A percentile compares a stretch with the other conserved stretches of the same genome.
These are phyloP conservation scores for Ampelomyces quisqualis DNA, from an alignment of 2,329 filamentous ascomycete species.

Conservation along the genomic window DNA sequence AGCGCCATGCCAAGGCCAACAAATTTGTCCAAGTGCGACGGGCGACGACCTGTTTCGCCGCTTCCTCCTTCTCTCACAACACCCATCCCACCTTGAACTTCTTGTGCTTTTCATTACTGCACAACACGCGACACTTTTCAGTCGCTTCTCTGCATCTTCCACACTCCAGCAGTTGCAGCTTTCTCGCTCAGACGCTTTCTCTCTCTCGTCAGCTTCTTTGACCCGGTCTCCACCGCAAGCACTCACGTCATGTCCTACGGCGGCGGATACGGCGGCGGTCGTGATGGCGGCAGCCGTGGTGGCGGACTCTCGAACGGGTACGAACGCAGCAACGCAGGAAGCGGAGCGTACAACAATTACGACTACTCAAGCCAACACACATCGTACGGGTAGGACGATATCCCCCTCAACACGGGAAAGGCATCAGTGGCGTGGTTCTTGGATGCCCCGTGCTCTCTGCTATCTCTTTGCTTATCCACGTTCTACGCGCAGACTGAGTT, in stretches of 20 bases:
- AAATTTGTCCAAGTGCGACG: constrained; percentile 27
- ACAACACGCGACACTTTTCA: constrained; percentile 24
- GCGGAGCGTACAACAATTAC: constrained; percentile 49
- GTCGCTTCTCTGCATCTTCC: constrained; percentile 14
- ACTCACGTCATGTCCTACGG: constrained; percentile 68
- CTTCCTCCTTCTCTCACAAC: constrained; percentile 21
- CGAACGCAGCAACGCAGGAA: constrained; percentile 46
- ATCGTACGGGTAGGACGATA: constrained; percentile 48
- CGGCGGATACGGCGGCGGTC: constrained; percentile 31
- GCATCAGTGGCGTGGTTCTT: constrained; percentile 42
- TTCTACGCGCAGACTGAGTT: constrained; percentile 36
- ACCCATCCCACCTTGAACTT: constrained; percentile 18
- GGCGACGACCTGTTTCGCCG: constrained; percentile 25
- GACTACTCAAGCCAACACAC: constrained; percentile 50
- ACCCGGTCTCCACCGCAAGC: constrained; percentile 37
- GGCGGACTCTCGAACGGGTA: constrained; percentile 59
- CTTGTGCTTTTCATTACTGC: constrained; percentile 19
- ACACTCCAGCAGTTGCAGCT: constrained; percentile 20
- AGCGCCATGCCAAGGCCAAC: constrained; percentile 19
- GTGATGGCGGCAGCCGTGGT: constrained; percentile 49
- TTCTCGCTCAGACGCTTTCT: neutral
- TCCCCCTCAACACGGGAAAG: constrained; percentile 43
- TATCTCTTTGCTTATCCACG: constrained; percentile 27
- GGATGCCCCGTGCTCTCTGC: constrained; percentile 31
- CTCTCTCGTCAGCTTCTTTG: neutral